Evolutionary conservation across 768 basidiomycete species (phyloP), one percentile per base, ranked within the genome.

Genomic region (Amanita molliuscula): DNA sequence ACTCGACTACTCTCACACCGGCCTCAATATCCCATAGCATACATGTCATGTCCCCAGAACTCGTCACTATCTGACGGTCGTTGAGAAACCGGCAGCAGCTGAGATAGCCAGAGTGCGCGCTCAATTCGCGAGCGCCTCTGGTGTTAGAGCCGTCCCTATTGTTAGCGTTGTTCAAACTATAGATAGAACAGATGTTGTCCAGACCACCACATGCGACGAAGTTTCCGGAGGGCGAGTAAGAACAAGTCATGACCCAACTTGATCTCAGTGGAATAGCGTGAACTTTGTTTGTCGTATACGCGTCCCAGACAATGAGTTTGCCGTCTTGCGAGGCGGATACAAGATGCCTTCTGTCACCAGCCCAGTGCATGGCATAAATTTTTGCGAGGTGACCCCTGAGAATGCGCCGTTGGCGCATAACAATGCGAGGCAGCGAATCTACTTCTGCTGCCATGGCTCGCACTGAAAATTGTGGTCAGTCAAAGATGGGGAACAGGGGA

Each of bases 351-450:
- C 92, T 81, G 74, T 99, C 95, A 47, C 88, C 83, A 29, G 95
- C 88, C 96, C 96, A 99, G 67, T 99, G 96, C 89, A 99, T 96
- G 43, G 95, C 95, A 66, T 99, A 99, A 62, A 99, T 98, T 77
- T 99, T 99, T 54, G 95, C 95, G 47, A 99, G 82, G 69, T 99
- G 95, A 23, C 95, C 95, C 62, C 93, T 85, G 58, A 99, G 83
- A 55, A 91, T 88, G 58, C 95, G 87, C 51, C 96, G 81, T 47
- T 92, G 89, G 59, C 91, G 88, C 89, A 99, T 94, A 34, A 95
- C 85, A 62, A 99, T 91, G 53, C 95, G 88, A 37, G 95, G 95
- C 46, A 99, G 77, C 15, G 92, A 84, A 56, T 96, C 93, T 36
- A 97, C 88, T 63, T 99, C 96, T 36, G 86, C 84, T 21, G 95